A percentile compares a stretch with the other conserved stretches of the same genome.
phyloP scores from a whole-genome alignment of 805 yeast genomes.

The Lipomyces mesembrius region DNA sequence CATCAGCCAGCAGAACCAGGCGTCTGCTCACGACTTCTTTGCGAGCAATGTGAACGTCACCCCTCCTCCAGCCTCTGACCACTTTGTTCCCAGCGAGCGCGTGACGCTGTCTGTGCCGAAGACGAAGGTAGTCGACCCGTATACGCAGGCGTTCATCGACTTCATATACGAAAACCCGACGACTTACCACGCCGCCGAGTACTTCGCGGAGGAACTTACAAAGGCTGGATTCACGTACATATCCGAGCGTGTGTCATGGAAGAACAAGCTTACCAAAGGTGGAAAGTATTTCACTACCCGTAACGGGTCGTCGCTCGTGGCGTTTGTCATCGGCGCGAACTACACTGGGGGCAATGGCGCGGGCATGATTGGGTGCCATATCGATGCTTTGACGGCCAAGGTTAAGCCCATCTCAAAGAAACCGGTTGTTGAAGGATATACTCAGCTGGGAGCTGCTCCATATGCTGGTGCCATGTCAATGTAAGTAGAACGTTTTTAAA shows the following conservation, averaged over 20 bases:
- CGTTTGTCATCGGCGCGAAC: slow-evolving; percentile 68
- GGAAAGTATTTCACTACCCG: slow-evolving; percentile 71
- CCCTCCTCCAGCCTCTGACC: not conserved
- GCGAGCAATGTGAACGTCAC: slow-evolving; percentile 13
- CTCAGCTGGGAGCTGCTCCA: slow-evolving; percentile 80
- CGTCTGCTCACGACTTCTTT: slow-evolving; percentile 9
- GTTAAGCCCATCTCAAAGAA: slow-evolving; percentile 75
- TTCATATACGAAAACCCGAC: slow-evolving; percentile 38
- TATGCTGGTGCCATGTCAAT: slow-evolving; percentile 68
- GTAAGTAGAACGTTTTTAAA: slow-evolving; percentile 15
- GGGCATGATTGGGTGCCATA: slow-evolving; percentile 56
- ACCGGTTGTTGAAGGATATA: slow-evolving; percentile 69
- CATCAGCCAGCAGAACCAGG: not conserved
- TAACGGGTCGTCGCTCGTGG: slow-evolving; percentile 68
- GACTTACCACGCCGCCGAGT: slow-evolving; percentile 80
- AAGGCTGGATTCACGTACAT: slow-evolving; percentile 66
- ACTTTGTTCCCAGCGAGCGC: slow-evolving; percentile 25
- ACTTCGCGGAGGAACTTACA: slow-evolving; percentile 57
- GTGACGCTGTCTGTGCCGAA: slow-evolving; percentile 15
- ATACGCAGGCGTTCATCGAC: slow-evolving; percentile 30
- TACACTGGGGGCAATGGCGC: slow-evolving; percentile 68
- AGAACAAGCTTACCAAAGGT: slow-evolving; percentile 47
- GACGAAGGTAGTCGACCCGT: slow-evolving; percentile 27
- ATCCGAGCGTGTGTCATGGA: slow-evolving; percentile 66
- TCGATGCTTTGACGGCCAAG: slow-evolving; percentile 62